phyloP scores from a whole-genome alignment of 768 basidiomycete genomes.

The Chalciporus chontae region DNA sequence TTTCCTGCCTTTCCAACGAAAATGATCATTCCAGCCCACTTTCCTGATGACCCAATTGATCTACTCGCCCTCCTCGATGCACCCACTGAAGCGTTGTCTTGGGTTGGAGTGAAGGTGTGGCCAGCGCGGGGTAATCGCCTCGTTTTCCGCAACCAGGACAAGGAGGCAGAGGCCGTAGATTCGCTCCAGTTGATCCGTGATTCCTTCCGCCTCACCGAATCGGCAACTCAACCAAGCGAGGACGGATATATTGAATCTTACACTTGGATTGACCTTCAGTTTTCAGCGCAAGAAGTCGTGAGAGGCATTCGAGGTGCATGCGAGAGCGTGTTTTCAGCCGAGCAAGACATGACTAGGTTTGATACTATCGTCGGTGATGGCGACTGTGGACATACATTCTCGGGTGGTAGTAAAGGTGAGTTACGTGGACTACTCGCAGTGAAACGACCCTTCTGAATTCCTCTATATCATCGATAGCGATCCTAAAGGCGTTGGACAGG shows the following conservation, averaged over 20 bases:
- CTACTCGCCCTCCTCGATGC: slow-evolving; percentile 39
- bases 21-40: not conserved
- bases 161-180: slow-evolving; percentile 6
- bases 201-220: not conserved
- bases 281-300: slow-evolving; percentile 9
- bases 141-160: not conserved
- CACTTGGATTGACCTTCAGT: slow-evolving; percentile 9
- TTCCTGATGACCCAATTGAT: slow-evolving; percentile 16
- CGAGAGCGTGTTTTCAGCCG: slow-evolving; percentile 37
- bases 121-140: slow-evolving; percentile 1
- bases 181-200: slow-evolving; percentile 3
- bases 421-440: not conserved
- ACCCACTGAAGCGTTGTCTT: slow-evolving; percentile 40
- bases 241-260: not conserved
- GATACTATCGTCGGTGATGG: slow-evolving; percentile 57
- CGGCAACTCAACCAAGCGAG: not conserved
- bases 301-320: slow-evolving; percentile 32
- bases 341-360: slow-evolving; percentile 47
- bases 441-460: too few species aligned
- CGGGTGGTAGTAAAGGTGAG: slow-evolving; percentile 41
- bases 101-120: slow-evolving; percentile 38
- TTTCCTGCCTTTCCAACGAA: not conserved
- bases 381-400: slow-evolving; percentile 59
- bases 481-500: too few species aligned
- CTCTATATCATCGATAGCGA: too few species aligned